These are phyloP conservation scores for Conoideocrella luteorostrata DNA, from an alignment of 2,329 filamentous ascomycete species.

Conservation along the genomic window DNA sequence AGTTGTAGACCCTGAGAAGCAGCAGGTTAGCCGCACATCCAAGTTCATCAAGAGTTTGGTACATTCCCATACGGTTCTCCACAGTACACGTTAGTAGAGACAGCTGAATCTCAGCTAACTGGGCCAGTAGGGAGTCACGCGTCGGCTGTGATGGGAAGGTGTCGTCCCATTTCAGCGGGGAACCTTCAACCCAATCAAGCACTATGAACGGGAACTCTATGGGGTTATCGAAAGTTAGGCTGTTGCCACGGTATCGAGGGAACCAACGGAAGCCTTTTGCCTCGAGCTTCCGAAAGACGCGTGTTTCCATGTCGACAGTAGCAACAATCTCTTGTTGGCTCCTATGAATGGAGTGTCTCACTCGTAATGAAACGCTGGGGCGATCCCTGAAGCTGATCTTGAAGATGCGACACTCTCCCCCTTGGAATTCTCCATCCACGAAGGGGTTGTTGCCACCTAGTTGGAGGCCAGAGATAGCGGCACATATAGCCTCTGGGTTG, in stretches of 20 bases:
- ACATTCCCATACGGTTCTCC: not conserved
- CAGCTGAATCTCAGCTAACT: slow-evolving; percentile 3
- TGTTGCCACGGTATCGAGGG: slow-evolving; percentile 1
- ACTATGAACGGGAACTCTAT: slow-evolving; percentile 2
- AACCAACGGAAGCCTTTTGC: slow-evolving; percentile 2
- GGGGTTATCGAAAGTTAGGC: slow-evolving; percentile 4
- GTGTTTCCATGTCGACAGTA: not conserved
- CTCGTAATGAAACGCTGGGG: slow-evolving; percentile 1
- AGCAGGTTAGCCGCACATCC: too few relatives aligned
- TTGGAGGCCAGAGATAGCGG: not conserved
- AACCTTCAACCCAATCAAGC: slow-evolving; percentile 4
- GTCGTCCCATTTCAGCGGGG: not conserved
- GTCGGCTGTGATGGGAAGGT: not conserved
- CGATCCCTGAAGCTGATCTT: slow-evolving; percentile 1
- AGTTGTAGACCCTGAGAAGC: not conserved
- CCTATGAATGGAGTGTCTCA: not conserved
- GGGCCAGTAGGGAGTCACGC: not conserved
- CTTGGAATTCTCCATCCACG: not conserved
- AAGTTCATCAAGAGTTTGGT: too few relatives aligned
- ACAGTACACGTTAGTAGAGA: slow-evolving; percentile 1
- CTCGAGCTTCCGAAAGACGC: not conserved
- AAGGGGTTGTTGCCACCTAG: not conserved
- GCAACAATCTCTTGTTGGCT: not conserved
- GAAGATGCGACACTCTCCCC: slow-evolving; percentile 6
- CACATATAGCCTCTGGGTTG: not conserved